Evolutionary conservation across 2,329 filamentous ascomycete species (phyloP).

Genomic region (Xylaria digitata): DNA sequence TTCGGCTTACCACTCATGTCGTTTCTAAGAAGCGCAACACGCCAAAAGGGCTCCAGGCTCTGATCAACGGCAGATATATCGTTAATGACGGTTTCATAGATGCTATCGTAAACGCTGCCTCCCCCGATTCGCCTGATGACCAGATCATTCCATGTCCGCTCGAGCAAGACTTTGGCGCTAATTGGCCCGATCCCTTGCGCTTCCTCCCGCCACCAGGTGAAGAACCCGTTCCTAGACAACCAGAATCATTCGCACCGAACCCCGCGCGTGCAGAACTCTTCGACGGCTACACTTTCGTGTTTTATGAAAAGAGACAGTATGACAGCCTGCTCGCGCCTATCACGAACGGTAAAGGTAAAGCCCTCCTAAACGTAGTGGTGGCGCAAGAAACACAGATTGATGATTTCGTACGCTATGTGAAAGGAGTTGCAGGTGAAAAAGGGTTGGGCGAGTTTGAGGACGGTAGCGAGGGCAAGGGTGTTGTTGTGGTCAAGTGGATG

Average conservation of each 20-base stretch:
- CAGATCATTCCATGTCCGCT: slow-evolving; percentile 66
- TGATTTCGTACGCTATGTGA: slow-evolving; percentile 83
- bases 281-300: slow-evolving; percentile 87
- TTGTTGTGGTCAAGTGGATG: slow-evolving; percentile 81
- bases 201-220: slow-evolving; percentile 80
- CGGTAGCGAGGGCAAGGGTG: slow-evolving; percentile 73
- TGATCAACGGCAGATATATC: slow-evolving; percentile 83
- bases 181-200: slow-evolving; percentile 80
- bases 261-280: slow-evolving; percentile 76
- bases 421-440: slow-evolving; percentile 78
- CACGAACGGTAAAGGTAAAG: slow-evolving; percentile 84
- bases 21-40: slow-evolving; percentile 92
- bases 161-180: slow-evolving; percentile 80
- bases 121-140: slow-evolving; percentile 59
- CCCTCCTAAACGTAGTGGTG: slow-evolving; percentile 71
- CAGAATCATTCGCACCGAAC: slow-evolving; percentile 79
- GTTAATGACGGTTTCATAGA: slow-evolving; percentile 80
- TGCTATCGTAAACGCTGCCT: slow-evolving; percentile 72
- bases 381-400: slow-evolving; percentile 74
- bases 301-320: slow-evolving; percentile 81
- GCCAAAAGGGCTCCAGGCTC: slow-evolving; percentile 83
- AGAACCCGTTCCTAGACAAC: slow-evolving; percentile 76
- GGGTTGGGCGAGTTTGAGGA: slow-evolving; percentile 72
- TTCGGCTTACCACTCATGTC: slow-evolving; percentile 82
- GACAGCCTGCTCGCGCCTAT: slow-evolving; percentile 80